Base-by-base conservation (phyloP, 169 alveolate species). In the Cryptosporidium ubiquitum region DNA sequence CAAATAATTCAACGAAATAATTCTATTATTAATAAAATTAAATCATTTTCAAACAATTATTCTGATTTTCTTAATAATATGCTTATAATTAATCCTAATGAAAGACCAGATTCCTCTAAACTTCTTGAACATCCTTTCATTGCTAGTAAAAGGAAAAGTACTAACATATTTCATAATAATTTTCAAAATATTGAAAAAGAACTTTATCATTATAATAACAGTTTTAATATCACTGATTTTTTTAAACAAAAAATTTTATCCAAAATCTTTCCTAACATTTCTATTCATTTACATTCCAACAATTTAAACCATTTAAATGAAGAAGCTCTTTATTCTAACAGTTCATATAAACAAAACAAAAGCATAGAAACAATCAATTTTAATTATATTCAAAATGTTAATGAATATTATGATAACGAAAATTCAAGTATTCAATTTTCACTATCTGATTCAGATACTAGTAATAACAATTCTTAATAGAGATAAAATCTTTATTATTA, bases 161-260 rank as follows among this genome's bases (percentile, higher is more conserved):
- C n/a, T 7, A 6, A 26, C 2, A 18, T 23, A 40, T 79, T 58
- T 49, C 23, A 64, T 3, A 58, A 23, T 26, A 79, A 20, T 79
- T 79, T 79, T 31, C 89, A 79, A 58, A 79, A 37, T 5, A 79
- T 79, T 20, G 89, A 79, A 42, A 79, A 61, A 44, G 89, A 79
- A 42, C 68, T 79, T 12, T 79, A 79, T 79, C 20, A 64, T 26
- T 61, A 14, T 37, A 64, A 64, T 37, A 64, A 60, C 55, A 73
- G 33, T 33, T 66, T 66, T 33, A 66, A 33, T 33, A 31, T 33
- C 9, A 66, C 20, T 20, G 51, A 66, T 26, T 66, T 39, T 26
- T 20, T 29, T 23, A 55, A 55, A 55, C 3, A 55, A 23, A 55
- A 55, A 10, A 10, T 55, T 55, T n/a, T 55, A n/a, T 23, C 66